phyloP scores from a whole-genome alignment of 192 early-diverging fungal genomes.

The Rhizoclosmatium sp. region DNA sequence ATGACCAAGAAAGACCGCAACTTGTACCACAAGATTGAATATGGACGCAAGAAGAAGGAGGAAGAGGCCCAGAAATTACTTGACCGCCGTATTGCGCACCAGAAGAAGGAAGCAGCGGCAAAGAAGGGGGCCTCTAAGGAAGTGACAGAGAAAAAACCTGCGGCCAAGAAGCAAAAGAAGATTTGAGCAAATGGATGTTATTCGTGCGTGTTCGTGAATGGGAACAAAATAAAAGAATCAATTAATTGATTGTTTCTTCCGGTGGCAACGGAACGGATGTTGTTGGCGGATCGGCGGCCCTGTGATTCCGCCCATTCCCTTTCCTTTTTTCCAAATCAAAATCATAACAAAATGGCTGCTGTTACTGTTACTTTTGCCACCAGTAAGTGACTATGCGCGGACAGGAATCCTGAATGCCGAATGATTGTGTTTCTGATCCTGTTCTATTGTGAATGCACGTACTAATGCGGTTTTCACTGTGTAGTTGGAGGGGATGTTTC shows the following conservation, averaged over 20 bases:
- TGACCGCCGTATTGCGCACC: constrained; percentile 6
- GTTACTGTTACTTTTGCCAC: background rate
- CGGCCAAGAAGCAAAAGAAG: constrained; percentile 1
- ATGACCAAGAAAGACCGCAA: constrained; percentile 86
- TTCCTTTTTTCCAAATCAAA: background rate
- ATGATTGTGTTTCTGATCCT: background rate
- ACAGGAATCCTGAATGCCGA: too few relatives aligned
- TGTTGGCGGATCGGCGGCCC: too few relatives aligned
- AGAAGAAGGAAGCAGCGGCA: background rate
- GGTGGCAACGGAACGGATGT: too few relatives aligned
- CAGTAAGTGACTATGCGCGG: background rate
- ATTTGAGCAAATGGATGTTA: background rate
- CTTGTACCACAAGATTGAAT: constrained; percentile 81
- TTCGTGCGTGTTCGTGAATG: too few relatives aligned
- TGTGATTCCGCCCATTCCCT: too few relatives aligned
- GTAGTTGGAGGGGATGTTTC: background rate
- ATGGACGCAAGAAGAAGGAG: constrained; percentile 73
- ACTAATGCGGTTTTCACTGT: background rate
- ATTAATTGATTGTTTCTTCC: too few relatives aligned
- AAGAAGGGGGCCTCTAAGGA: background rate
- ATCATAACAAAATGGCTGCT: background rate
- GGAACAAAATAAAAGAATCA: too few relatives aligned
- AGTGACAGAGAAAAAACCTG: background rate
- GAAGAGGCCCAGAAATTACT: constrained; percentile 57
- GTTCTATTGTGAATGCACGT: background rate